Evolutionary conservation across 2,329 filamentous ascomycete genomes (phyloP), one percentile per base, ranked within the genome.

Genomic region (Thielaviopsis populi): DNA sequence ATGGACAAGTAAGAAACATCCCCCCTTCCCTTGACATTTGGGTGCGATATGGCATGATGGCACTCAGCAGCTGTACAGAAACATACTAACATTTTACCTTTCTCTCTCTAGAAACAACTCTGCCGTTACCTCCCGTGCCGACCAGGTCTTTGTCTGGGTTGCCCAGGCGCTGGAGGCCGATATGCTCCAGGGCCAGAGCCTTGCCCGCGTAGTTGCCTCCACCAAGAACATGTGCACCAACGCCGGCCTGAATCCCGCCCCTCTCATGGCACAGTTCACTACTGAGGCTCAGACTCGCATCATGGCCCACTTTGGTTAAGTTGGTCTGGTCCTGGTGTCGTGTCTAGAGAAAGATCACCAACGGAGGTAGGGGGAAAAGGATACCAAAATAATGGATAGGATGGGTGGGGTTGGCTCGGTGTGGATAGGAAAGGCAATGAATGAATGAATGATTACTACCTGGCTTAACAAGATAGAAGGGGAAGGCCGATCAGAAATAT

Each of bases 101-200:
- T 63, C 41, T 59, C 37, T 46, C 33, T 48, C 50, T 68, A 97
- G 94, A 74, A 88, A 88, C 84, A 89, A 96, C 71, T 88, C 89
- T 0, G 85, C 83, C 15, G 88, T 96, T 58, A 79, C 90, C 70
- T 78, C 80, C 67, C 88, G 94, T 72, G 85, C 89, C 6, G 83
- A 83, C 68, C 90, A 91, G 73, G 82, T 91, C 66, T 97, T 99
- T 72, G 83, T 87, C 30, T 87, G 84, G 70, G 88, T 97, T 64
- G 89, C 86, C 30, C 87, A 95, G 73, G 92, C 91, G 22, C 83
- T 99, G 15, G 92, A 96, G 72, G 87, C 89, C 5, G 90, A 96
- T 72, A 92, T 91, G 19, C 79, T 99, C 48, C 88, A 91, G 71
- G 91, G 91, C 22, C 84, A 91, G 71, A 91, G 88, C 22, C 89